Evolutionary conservation across 192 early-diverging fungal species (phyloP).

Genomic region (Funneliformis mosseae): DNA sequence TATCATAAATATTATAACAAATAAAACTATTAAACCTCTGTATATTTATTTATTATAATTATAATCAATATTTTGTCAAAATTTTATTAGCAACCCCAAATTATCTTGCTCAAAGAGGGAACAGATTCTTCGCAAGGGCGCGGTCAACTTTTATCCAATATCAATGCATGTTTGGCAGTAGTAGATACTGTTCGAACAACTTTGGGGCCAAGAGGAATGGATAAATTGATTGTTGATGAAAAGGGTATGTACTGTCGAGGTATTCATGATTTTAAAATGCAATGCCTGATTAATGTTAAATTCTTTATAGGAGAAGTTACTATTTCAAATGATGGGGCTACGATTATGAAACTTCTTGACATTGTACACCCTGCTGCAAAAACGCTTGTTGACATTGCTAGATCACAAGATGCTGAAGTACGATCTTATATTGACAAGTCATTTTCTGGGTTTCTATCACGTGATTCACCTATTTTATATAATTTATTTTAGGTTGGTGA

Average conservation of each 20-base stretch:
- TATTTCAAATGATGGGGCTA: conserved; percentile 99
- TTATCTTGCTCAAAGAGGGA: conserved; percentile 98
- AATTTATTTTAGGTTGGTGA: conserved; percentile 76
- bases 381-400: conserved; percentile 96
- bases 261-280: background rate
- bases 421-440: conserved; percentile 14
- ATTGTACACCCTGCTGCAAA: conserved; percentile 99
- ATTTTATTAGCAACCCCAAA: conserved; percentile 85
- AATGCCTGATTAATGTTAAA: background rate
- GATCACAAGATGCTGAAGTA: conserved; percentile 97
- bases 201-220: conserved; percentile 98
- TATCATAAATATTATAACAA: too few species aligned
- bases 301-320: conserved; percentile 76
- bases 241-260: conserved; percentile 59
- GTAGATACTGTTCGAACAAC: conserved; percentile 96
- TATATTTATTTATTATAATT: too few species aligned
- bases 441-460: background rate
- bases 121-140: conserved; percentile 98
- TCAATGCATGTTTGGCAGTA: conserved; percentile 92
- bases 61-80: background rate
- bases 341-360: conserved; percentile 96
- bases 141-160: conserved; percentile 97
- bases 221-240: conserved; percentile 96
- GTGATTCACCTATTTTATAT: background rate
- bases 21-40: background rate